A percentile compares a stretch with the other conserved stretches of the same genome.
These are phyloP conservation scores for Collybia sp. DNA, from an alignment of 768 basidiomycete species.

Conservation along the genomic window DNA sequence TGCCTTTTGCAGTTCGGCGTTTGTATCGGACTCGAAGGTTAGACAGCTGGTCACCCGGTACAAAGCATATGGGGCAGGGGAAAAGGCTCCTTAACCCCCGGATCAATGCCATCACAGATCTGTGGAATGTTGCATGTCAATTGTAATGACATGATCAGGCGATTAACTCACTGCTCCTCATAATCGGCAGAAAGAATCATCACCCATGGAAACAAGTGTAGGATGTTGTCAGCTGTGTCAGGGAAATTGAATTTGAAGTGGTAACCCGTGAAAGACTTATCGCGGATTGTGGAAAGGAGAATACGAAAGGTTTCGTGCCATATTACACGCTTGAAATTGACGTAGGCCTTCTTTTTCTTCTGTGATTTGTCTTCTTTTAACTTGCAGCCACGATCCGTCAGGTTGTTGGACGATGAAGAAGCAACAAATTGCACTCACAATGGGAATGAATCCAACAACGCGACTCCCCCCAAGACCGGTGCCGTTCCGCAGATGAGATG, in stretches of 20 bases:
- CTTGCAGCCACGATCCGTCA: slow-evolving; percentile 12
- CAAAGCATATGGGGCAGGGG: slow-evolving; percentile 34
- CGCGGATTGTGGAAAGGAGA: slow-evolving; percentile 19
- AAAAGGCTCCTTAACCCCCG: slow-evolving; percentile 18
- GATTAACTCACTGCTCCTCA: slow-evolving; percentile 34
- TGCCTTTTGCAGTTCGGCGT: slow-evolving; percentile 11
- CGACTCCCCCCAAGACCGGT: slow-evolving; percentile 25
- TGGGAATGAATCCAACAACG: slow-evolving; percentile 33
- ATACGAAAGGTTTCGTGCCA: slow-evolving; percentile 29
- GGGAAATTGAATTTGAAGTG: slow-evolving; percentile 11
- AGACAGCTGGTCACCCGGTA: slow-evolving; percentile 19
- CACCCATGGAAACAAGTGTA: slow-evolving; percentile 22
- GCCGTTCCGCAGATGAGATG: slow-evolving; percentile 25
- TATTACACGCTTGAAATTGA: slow-evolving; percentile 25
- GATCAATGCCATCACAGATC: slow-evolving; percentile 33
- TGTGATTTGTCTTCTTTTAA: slow-evolving; percentile 24
- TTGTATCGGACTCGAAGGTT: slow-evolving; percentile 13
- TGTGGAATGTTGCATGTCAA: slow-evolving; percentile 10
- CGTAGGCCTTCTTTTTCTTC: slow-evolving; percentile 21
- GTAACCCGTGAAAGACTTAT: slow-evolving; percentile 14
- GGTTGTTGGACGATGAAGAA: neutral
- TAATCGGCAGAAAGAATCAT: slow-evolving; percentile 34
- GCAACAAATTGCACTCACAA: slow-evolving; percentile 18
- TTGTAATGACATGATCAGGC: neutral
- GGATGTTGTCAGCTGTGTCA: slow-evolving; percentile 14